phyloP scores from a whole-genome alignment of 805 yeast species.

The Cephaloascus albidus region DNA sequence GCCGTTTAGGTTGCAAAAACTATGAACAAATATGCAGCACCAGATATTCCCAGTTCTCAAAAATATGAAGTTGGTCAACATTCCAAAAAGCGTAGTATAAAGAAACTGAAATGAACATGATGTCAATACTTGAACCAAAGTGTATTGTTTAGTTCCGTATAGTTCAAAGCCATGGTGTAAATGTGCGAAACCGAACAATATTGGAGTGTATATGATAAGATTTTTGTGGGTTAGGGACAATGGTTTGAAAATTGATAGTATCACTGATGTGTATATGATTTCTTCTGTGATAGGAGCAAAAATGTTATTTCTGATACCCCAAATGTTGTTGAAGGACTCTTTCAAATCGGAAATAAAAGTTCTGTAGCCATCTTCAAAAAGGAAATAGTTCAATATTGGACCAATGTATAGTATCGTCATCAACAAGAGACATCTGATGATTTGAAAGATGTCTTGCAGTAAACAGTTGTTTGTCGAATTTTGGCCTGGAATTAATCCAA shows the following conservation, averaged over 20 bases:
- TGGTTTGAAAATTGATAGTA: slow-evolving; percentile 18
- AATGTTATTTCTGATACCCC: slow-evolving; percentile 45
- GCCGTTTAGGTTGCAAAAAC: slow-evolving; percentile 63
- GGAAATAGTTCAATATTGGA: slow-evolving; percentile 29
- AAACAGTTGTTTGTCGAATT: slow-evolving; percentile 5
- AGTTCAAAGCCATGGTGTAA: slow-evolving; percentile 60
- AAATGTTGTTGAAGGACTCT: slow-evolving; percentile 15
- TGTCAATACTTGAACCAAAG: slow-evolving; percentile 20
- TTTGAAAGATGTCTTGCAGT: slow-evolving; percentile 7
- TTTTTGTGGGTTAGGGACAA: slow-evolving; percentile 5
- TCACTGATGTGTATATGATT: slow-evolving; percentile 50
- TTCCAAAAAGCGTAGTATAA: slow-evolving; percentile 68
- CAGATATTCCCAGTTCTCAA: slow-evolving; percentile 44
- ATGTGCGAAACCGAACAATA: slow-evolving; percentile 72
- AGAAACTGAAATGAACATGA: slow-evolving; percentile 40
- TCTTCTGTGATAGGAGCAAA: slow-evolving; percentile 80
- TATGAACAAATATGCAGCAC: slow-evolving; percentile 51
- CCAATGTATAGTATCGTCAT: slow-evolving; percentile 37
- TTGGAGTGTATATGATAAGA: slow-evolving; percentile 38
- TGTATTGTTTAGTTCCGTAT: slow-evolving; percentile 14
- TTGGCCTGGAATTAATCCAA: slow-evolving; percentile 29
- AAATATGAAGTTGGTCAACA: slow-evolving; percentile 48
- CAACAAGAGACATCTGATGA: slow-evolving; percentile 11
- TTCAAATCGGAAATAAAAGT: slow-evolving; percentile 8
- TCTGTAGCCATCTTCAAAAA: slow-evolving; percentile 10